Conservation (phyloP, 2,329 filamentous ascomycete genomes). For the Penicillium sp. region DNA sequence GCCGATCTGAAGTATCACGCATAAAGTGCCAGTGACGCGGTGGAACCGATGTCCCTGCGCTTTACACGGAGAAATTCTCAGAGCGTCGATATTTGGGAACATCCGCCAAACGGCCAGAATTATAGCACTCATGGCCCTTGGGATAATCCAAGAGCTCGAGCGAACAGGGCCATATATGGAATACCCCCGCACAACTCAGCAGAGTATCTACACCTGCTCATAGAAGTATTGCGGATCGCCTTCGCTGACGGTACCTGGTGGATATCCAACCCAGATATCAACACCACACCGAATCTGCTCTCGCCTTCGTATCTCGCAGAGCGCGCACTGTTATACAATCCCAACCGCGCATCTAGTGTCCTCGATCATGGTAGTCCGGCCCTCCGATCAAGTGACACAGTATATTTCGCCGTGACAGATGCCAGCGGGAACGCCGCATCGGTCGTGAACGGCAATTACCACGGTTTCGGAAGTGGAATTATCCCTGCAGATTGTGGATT, state of each 20-base stretch:
- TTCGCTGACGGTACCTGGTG: constrained; percentile 90
- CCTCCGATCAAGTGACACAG: constrained; percentile 80
- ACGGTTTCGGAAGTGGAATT: constrained; percentile 77
- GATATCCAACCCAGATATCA: constrained; percentile 73
- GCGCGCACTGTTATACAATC: constrained; percentile 62
- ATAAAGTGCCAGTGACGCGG: constrained; percentile 67
- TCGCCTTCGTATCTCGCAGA: constrained; percentile 69
- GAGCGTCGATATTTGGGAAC: constrained; percentile 79
- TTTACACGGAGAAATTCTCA: constrained; percentile 45
- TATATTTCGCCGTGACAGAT: constrained; percentile 88
- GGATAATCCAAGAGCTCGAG: constrained; percentile 83
- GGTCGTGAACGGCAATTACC: constrained; percentile 95
- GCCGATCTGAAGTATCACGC: constrained; percentile 78
- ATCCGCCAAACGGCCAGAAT: constrained; percentile 95
- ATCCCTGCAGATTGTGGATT: constrained; percentile 84
- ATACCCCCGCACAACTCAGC: constrained; percentile 76
- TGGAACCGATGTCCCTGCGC: constrained; percentile 76
- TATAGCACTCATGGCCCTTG: constrained; percentile 87
- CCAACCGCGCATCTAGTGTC: constrained; percentile 50
- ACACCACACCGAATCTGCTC: constrained; percentile 60
- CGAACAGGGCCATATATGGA: constrained; percentile 50
- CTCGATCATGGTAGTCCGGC: constrained; percentile 76
- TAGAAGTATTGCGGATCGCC: constrained; percentile 81
- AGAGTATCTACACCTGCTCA: constrained; percentile 76
- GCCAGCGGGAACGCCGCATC: constrained; percentile 79